Evolutionary conservation across 148 eudicot species (phyloP).

Genomic region (Pharnaceum exiguum): DNA sequence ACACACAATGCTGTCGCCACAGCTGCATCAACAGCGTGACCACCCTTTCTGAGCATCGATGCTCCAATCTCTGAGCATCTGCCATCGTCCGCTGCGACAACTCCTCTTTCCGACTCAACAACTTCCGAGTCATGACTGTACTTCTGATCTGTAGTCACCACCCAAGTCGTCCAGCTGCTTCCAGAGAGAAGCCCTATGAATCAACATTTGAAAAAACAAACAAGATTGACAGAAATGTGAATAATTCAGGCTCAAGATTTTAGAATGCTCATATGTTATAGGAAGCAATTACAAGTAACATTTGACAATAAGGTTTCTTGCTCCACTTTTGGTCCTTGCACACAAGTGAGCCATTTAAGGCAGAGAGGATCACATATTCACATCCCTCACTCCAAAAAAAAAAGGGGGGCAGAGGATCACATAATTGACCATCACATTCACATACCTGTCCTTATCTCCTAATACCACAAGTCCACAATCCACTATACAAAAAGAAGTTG

Average conservation of each 20-base stretch:
- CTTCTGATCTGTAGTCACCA: slow-evolving; percentile 1
- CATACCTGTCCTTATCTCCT: no score
- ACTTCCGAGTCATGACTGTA: slow-evolving; percentile 20
- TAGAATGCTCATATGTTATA: background rate
- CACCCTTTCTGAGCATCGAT: slow-evolving; percentile 57
- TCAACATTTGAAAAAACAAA: slow-evolving; percentile 11
- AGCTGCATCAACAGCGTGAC: slow-evolving; percentile 97
- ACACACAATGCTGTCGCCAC: slow-evolving; percentile 84
- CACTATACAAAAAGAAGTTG: no score
- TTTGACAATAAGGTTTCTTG: no score
- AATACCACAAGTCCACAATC: no score
- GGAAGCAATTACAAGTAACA: no score
- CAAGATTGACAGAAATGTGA: background rate
- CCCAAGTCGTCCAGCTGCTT: slow-evolving; percentile 21
- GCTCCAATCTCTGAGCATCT: slow-evolving; percentile 89
- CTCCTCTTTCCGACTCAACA: slow-evolving; percentile 61
- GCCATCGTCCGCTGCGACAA: slow-evolving; percentile 90
- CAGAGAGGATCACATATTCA: no score
- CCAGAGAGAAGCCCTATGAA: slow-evolving; percentile 33
- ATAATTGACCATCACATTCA: no score
- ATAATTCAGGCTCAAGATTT: slow-evolving; percentile 2
- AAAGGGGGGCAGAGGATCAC: no score
- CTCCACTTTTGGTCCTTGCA: no score
- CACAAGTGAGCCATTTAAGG: no score
- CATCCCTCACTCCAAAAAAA: no score